Base-by-base conservation (phyloP, 768 basidiomycete species). In the Agaricus sinodeliciosus region DNA sequence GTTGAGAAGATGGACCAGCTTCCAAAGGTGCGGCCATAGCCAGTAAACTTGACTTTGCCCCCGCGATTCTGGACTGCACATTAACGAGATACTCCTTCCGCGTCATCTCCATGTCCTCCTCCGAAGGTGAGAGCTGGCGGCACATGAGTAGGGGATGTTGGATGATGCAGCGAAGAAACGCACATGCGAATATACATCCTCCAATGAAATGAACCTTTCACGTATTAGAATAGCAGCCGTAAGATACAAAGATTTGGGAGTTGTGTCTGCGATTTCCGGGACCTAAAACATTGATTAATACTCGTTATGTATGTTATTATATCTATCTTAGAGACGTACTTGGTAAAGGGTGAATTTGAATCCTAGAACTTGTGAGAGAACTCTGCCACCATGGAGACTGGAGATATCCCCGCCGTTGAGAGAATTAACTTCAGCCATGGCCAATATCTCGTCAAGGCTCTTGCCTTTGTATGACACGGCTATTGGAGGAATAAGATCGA, bases 301-400 rank as follows among this genome's bases (percentile, higher is more conserved):
- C 16, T 41, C 37, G 37, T 18, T 15, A 19, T 12, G 9, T 18
- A 34, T 36, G 42, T 7, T 19, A 41, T 28, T 8, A 13, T 2
- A 28, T 15, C 15, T 34, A 47, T 16, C 51, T 68, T 48, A 46
- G 80, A 26, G 42, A 60, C 78, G 44, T 57, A 93, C 94, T 71
- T 94, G 87, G 67, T 95, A 94, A 65, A 86, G 84, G 8, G 80
- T 77, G 61, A 96, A 95, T 68, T 99, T 99, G 78, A 98, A 98
- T n/a, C 96, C 96, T 18, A 99, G 72, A 6, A 98, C 89, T 69
- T 99, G 94, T 12, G 91, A 85, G 51, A 90, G 70, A 18, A 90
- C 85, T 47, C 80, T 76, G 22, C 84, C 73, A 47, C 79, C 72
- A 25, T 63, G 62, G 3, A 62, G 59, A 12, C 63, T 60, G 37